Evolutionary conservation across 2,329 filamentous ascomycete species (phyloP).

Genomic region (Monascus ruber): DNA sequence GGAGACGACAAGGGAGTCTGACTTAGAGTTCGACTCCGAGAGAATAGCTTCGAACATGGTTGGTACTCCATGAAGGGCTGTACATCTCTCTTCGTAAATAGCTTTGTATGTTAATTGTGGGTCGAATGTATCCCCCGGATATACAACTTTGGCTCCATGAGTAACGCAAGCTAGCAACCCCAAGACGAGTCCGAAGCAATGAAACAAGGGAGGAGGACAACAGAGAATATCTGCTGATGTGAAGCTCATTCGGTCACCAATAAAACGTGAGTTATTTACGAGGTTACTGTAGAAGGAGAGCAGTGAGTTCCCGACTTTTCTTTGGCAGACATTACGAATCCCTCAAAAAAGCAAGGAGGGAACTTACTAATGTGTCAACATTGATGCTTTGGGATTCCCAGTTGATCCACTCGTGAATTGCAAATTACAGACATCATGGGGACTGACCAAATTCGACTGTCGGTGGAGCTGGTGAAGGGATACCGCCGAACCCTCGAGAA

Average conservation of each 20-base stretch:
- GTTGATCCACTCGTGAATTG: conserved; percentile 69
- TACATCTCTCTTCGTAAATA: conserved; percentile 56
- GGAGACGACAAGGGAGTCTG: background rate
- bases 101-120: conserved; percentile 53
- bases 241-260: conserved; percentile 63
- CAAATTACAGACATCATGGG: conserved; percentile 60
- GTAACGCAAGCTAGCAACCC: conserved; percentile 62
- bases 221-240: conserved; percentile 58
- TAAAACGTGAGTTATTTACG: conserved; percentile 57
- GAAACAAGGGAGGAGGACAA: conserved; percentile 65
- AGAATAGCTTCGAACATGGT: conserved; percentile 69
- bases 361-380: conserved; percentile 57
- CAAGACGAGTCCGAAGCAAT: conserved; percentile 73
- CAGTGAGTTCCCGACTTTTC: too few relatives aligned
- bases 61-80: conserved; percentile 68
- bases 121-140: conserved; percentile 65
- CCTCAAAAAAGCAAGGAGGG: background rate
- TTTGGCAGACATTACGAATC: too few relatives aligned
- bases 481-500: conserved; percentile 41
- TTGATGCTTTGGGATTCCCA: conserved; percentile 60
- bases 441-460: conserved; percentile 42
- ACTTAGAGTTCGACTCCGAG: conserved; percentile 37
- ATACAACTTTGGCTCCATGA: conserved; percentile 65
- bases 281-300: conserved; percentile 20
- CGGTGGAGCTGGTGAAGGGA: conserved; percentile 42